Evolutionary conservation across 169 alveolate genomes (phyloP).

Genomic region (Plasmodium vinckei): DNA sequence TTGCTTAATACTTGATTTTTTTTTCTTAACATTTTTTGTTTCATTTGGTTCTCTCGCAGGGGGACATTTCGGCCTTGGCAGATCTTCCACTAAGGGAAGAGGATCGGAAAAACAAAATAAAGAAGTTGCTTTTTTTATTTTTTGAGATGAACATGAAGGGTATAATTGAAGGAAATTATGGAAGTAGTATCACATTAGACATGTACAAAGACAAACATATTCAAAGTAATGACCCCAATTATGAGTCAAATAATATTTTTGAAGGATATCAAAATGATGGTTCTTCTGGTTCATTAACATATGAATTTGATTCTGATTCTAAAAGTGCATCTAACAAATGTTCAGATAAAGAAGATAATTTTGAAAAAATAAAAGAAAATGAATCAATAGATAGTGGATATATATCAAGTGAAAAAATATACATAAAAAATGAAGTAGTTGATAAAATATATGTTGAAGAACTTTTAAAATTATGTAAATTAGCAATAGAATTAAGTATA

Average conservation of each 20-base stretch:
- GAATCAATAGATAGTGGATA: neutral
- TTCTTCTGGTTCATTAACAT: too few relatives aligned
- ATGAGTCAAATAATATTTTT: too few relatives aligned
- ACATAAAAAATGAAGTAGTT: slow-evolving; percentile 4
- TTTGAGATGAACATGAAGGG: slow-evolving; percentile 30
- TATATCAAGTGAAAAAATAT: neutral
- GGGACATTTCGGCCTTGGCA: slow-evolving; percentile 24
- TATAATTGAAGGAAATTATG: slow-evolving; percentile 8
- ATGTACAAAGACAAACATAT: neutral
- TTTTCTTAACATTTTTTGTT: neutral
- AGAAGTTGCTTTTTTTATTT: slow-evolving; percentile 28
- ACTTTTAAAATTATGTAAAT: slow-evolving; percentile 13
- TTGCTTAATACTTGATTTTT: neutral
- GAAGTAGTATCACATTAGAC: neutral
- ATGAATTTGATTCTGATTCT: too few relatives aligned
- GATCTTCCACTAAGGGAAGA: slow-evolving; percentile 51
- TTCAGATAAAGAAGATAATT: neutral
- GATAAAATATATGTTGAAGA: slow-evolving; percentile 10
- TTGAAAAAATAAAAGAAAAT: neutral
- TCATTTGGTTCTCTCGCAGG: neutral
- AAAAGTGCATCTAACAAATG: too few relatives aligned
- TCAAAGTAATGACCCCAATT: too few relatives aligned
- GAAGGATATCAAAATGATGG: too few relatives aligned
- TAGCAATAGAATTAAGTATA: slow-evolving; percentile 34
- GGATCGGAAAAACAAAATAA: slow-evolving; percentile 34